phyloP scores from a whole-genome alignment of 345 rosid genomes.

The Lenwebbia sp. region DNA sequence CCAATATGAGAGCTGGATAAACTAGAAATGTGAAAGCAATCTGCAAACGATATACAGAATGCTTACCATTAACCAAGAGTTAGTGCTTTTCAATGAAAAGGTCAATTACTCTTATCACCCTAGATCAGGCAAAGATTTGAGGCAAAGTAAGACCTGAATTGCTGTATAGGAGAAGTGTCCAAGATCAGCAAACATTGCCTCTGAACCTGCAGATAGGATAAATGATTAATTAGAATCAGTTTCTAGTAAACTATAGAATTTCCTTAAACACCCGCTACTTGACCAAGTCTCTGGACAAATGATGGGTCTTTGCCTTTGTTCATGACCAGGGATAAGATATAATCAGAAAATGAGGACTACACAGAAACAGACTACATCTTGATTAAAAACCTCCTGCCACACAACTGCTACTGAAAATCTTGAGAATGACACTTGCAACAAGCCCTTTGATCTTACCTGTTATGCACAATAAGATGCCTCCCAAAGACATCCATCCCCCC shows the following conservation, averaged over 20 bases:
- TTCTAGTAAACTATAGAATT: neutral
- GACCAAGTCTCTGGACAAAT: neutral
- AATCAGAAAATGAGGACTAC: neutral
- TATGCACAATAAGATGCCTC: conserved; percentile 11
- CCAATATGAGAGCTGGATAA: conserved; percentile 12
- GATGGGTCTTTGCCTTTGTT: neutral
- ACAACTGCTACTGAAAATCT: neutral
- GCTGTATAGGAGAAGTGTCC: conserved; percentile 55
- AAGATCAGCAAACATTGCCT: conserved; percentile 98
- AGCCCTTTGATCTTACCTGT: conserved; percentile 1
- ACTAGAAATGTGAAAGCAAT: conserved; percentile 13
- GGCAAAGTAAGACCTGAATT: conserved; percentile 1
- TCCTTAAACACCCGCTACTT: neutral
- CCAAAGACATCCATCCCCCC: conserved; percentile 16
- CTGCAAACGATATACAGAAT: neutral
- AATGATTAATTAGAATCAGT: neutral
- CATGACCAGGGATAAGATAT: neutral
- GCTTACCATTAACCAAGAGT: neutral
- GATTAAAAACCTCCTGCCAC: neutral
- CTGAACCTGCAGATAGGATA: conserved; percentile 49
- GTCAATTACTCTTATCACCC: neutral
- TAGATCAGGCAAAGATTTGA: neutral
- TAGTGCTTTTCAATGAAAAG: neutral
- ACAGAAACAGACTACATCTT: neutral
- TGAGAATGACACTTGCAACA: neutral